Percentiles rank a stretch among this genome's conserved stretches.
These are phyloP conservation scores for Phytophthora cajani DNA, from an alignment of 352 stramenopile genomes.

Conservation along the genomic window DNA sequence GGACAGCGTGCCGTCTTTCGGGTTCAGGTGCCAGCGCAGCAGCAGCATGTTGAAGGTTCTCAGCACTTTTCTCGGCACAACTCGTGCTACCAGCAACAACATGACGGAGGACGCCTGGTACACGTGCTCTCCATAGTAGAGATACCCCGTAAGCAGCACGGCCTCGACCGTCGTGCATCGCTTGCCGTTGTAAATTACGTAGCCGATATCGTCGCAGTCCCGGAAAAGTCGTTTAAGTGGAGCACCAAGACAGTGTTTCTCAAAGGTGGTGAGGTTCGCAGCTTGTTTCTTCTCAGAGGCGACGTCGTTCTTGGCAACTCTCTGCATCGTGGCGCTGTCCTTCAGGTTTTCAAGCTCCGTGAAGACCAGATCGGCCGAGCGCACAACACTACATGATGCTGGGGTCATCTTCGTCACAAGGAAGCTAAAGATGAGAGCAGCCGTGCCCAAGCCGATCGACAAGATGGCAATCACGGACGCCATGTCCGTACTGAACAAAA, in stretches of 20 bases:
- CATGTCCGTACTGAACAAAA: not conserved
- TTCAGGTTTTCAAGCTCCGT: not conserved
- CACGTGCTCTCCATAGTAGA: conserved; percentile 18
- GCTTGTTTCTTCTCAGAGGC: not conserved
- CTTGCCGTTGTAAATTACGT: not conserved
- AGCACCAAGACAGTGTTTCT: not conserved
- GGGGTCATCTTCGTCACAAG: not conserved
- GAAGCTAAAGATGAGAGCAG: not conserved
- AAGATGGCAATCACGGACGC: not conserved
- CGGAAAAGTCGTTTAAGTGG: not conserved
- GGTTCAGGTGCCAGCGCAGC: conserved; percentile 14
- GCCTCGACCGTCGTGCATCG: conserved; percentile 10
- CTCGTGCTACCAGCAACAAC: conserved; percentile 10
- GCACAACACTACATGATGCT: not conserved
- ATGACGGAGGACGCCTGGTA: conserved; percentile 12
- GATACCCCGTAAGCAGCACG: conserved; percentile 14
- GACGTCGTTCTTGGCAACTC: not conserved
- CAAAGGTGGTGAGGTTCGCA: not conserved
- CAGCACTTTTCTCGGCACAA: conserved; percentile 13
- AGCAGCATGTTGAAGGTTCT: conserved; percentile 28
- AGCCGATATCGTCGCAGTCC: conserved; percentile 10
- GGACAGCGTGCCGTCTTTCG: conserved; percentile 3
- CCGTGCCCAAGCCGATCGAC: not conserved
- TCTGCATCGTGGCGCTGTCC: not conserved
- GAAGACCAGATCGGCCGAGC: not conserved